Evolutionary conservation across 345 rosid genomes (phyloP), one percentile per base, ranked within the genome.

Genomic region (Boechera stricta): DNA sequence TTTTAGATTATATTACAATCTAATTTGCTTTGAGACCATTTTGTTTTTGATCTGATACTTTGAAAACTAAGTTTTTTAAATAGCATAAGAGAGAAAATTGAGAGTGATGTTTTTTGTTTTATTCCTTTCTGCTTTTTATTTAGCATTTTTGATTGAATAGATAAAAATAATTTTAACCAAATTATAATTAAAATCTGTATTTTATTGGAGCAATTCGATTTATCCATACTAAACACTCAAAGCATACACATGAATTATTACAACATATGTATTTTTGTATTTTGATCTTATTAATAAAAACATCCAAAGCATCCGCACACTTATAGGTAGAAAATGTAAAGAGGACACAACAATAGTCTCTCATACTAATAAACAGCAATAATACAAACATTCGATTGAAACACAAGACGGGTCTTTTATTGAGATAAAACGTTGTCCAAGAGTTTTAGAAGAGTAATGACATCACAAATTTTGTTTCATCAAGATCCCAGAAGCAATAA

Each of bases 371-470:
- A 28, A 32, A 26, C 26, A 38, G 35, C 7, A 44, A 55, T 5
- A 48, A 12, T 15, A 67, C 39, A 67, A 28, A 12, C 55, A 68
- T 41, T 29, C 5, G 32, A 42, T 5, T 69, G 75, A 69, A 69
- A 76, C 64, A 53, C 29, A 32, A 69, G 12, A 24, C 13, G 32
- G 21, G 32, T 70, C 35, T 45, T 77, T 77, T 69, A 53, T 77
- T 63, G 55, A 24, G 80, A 77, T 70, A 12, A 77, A 70, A 54
- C 71, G 29, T 77, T 16, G 59, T 70, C 35, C 59, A 56, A 36
- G 76, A 54, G 70, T 70, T 69, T 42, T 9, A 69, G 9, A 75
- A 48, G 42, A 75, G 35, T 10, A 39, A 21, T 48, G 47, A 21
- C 71, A 67, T 75, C 28, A 49, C 9, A 36, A 5, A 67, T 64